Evolutionary conservation across 192 early-diverging fungal species (phyloP).

Genomic region (Rhizophagus clarus): DNA sequence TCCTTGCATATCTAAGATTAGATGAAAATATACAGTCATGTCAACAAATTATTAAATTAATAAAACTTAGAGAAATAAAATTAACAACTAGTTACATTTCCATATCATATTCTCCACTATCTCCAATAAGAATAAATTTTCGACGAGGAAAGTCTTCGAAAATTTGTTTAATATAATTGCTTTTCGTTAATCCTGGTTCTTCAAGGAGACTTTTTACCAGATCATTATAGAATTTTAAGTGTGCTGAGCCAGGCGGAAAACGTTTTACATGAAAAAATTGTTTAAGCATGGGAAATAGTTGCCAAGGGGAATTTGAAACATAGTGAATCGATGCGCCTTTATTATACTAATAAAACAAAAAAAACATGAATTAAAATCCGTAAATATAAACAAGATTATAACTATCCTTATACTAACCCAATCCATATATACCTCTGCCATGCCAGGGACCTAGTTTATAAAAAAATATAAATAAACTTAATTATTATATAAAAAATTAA

Average conservation of each 20-base stretch:
- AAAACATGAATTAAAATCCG: not conserved
- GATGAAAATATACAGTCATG: not conserved
- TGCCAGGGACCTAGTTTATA: slow-evolving; percentile 57
- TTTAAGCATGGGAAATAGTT: slow-evolving; percentile 70
- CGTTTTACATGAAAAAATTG: slow-evolving; percentile 61
- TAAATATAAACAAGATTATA: not conserved
- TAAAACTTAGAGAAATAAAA: not conserved
- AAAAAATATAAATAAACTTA: not conserved
- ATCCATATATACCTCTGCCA: slow-evolving; percentile 65
- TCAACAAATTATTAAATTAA: not conserved
- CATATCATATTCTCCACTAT: slow-evolving; percentile 83
- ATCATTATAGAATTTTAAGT: slow-evolving; percentile 64
- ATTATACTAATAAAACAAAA: slow-evolving; percentile 47
- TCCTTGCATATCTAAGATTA: slow-evolving; percentile 48
- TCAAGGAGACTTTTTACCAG: slow-evolving; percentile 63
- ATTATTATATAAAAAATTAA: not conserved
- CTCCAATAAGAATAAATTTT: slow-evolving; percentile 83
- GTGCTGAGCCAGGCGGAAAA: slow-evolving; percentile 80
- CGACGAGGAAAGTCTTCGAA: slow-evolving; percentile 67
- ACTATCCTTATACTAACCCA: slow-evolving; percentile 42
- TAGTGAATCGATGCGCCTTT: slow-evolving; percentile 77
- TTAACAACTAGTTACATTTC: slow-evolving; percentile 50
- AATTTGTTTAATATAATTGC: slow-evolving; percentile 48
- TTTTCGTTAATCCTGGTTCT: slow-evolving; percentile 51
- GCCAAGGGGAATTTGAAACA: slow-evolving; percentile 85